These are phyloP conservation scores for Aspergillus alliaceus DNA, from an alignment of 2,329 filamentous ascomycete species.

Conservation along the genomic window DNA sequence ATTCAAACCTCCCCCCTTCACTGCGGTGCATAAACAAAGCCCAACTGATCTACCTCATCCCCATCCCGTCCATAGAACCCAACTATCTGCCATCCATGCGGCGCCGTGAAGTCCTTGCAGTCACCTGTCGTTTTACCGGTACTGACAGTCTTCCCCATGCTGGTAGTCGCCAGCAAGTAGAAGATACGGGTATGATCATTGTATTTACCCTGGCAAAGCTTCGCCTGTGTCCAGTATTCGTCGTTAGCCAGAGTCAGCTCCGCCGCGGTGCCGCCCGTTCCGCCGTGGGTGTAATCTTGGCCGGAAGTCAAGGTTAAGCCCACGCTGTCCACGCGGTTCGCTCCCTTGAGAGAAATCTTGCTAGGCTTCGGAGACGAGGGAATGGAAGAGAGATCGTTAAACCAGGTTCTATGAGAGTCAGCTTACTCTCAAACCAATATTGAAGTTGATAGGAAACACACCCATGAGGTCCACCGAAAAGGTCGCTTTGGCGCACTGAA, in stretches of 20 bases:
- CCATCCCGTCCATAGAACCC: conserved; percentile 55
- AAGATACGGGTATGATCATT: conserved; percentile 53
- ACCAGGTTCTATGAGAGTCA: conserved; percentile 43
- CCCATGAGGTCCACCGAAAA: conserved; percentile 30
- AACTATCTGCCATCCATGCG: conserved; percentile 53
- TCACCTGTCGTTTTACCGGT: conserved; percentile 49
- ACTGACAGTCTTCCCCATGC: conserved; percentile 46
- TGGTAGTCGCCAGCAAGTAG: conserved; percentile 57
- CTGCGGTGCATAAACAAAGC: conserved; percentile 27
- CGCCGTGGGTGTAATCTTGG: conserved; percentile 53
- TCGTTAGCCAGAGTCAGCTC: conserved; percentile 46
- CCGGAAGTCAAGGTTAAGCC: conserved; percentile 52
- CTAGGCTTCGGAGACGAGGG: conserved; percentile 29
- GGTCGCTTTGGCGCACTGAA: conserved; percentile 46
- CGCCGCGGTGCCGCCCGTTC: conserved; percentile 48
- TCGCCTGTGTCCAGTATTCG: conserved; percentile 53
- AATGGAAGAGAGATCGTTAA: conserved; percentile 53
- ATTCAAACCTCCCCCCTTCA: not conserved
- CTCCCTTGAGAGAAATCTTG: conserved; percentile 43
- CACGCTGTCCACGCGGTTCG: conserved; percentile 52
- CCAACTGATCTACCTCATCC: conserved; percentile 58
- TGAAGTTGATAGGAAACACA: not conserved
- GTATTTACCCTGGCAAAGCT: conserved; percentile 53
- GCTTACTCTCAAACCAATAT: not conserved
- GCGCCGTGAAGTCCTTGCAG: conserved; percentile 51